Percentiles rank a stretch among this genome's conserved stretches.
Conservation (phyloP, 129 eudicot species). For the Tagetes patula region DNA sequence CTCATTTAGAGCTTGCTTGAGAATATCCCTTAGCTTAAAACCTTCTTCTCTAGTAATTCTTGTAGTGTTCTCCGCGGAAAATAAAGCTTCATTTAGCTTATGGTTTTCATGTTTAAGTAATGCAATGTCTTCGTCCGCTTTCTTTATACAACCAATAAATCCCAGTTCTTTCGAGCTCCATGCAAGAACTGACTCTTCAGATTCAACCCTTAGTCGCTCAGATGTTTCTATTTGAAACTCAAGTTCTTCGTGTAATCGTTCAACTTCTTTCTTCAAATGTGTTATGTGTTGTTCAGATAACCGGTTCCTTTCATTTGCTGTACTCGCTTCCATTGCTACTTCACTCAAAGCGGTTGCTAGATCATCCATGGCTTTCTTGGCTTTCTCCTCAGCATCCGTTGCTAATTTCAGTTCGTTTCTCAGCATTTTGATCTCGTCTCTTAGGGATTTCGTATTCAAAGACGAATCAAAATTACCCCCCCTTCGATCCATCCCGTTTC, state of each 20-base stretch:
- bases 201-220: constrained; percentile 60
- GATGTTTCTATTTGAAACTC: constrained; percentile 54
- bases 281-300: constrained; percentile 37
- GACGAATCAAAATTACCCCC: constrained; percentile 12
- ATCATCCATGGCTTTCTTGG: constrained; percentile 82
- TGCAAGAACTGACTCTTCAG: constrained; percentile 67
- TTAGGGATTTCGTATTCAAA: constrained; percentile 18
- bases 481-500: constrained; percentile 3
- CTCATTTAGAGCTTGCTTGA: constrained; percentile 79
- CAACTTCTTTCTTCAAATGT: constrained; percentile 46
- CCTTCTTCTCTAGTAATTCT: constrained; percentile 61
- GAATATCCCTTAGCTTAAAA: constrained; percentile 59
- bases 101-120: constrained; percentile 41
- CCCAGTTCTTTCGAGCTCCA: constrained; percentile 83
- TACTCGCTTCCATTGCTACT: constrained; percentile 61
- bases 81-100: constrained; percentile 42
- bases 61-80: constrained; percentile 43
- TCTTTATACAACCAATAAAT: constrained; percentile 63
- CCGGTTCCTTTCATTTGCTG: constrained; percentile 50
- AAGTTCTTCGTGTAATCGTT: constrained; percentile 43
- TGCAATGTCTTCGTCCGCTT: constrained; percentile 67
- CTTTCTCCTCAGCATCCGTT: constrained; percentile 62
- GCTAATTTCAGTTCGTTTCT: constrained; percentile 54
- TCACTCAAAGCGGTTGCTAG: constrained; percentile 73
- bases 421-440: constrained; percentile 46